Evolutionary conservation across 2,329 filamentous ascomycete genomes (phyloP).

Genomic region (Fusarium illudens): DNA sequence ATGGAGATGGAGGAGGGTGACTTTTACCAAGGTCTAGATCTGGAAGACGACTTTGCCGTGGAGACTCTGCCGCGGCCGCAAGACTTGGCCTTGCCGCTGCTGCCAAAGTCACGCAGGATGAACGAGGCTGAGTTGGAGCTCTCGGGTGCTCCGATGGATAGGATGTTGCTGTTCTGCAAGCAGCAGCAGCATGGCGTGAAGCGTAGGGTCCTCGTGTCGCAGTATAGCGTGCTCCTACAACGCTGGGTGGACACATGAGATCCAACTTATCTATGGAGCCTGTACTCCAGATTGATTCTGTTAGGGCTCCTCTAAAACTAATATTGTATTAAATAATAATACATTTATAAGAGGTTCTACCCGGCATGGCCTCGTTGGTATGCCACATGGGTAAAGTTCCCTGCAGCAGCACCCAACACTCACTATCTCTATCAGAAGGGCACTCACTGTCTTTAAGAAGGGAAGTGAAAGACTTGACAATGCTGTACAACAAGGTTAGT

Average conservation of each 20-base stretch:
- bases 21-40: constrained; percentile 26
- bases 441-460: no score
- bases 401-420: no score
- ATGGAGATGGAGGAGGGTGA: constrained; percentile 50
- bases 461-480: no score
- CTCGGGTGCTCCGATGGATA: constrained; percentile 31
- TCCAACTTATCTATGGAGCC: no score
- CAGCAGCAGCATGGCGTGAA: constrained; percentile 2
- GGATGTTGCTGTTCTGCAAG: constrained; percentile 31
- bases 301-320: not conserved
- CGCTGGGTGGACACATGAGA: constrained; percentile 16
- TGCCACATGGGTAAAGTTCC: not conserved
- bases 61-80: constrained; percentile 2
- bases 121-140: constrained; percentile 33
- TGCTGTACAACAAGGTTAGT: no score
- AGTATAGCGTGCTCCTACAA: constrained; percentile 20
- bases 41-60: constrained; percentile 20
- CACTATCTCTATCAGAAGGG: no score
- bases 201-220: constrained; percentile 25
- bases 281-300: not conserved
- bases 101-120: constrained; percentile 25
- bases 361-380: not conserved
- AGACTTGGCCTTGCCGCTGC: constrained; percentile 19
- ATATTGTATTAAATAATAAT: not conserved
- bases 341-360: not conserved